Conservation (phyloP, 768 basidiomycete genomes). For the Phylloporus rhodoxanthus region DNA sequence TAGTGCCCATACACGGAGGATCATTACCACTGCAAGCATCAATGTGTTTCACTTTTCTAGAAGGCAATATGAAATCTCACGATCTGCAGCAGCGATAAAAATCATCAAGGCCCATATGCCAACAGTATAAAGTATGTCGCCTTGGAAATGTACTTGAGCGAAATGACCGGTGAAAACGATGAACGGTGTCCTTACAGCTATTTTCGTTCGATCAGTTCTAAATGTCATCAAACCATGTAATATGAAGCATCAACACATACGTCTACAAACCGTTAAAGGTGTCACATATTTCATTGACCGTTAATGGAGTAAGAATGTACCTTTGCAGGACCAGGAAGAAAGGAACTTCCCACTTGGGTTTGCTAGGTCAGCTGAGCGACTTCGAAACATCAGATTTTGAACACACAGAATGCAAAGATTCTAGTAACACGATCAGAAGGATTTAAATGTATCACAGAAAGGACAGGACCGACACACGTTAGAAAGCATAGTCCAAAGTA, state of each 20-base stretch:
- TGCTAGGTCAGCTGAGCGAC: not conserved
- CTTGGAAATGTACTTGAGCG: not conserved
- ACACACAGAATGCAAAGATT: not conserved
- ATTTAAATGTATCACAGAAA: not conserved
- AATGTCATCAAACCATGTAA: not conserved
- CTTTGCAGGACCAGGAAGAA: not conserved
- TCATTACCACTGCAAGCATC: not conserved
- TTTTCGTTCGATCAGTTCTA: not conserved
- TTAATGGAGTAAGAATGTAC: not conserved
- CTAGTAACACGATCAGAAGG: not conserved
- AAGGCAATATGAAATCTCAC: not conserved
- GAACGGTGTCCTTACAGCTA: not conserved
- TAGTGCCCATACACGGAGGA: constrained; percentile 1
- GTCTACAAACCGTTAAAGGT: not conserved
- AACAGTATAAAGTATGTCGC: not conserved
- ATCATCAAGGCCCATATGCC: not conserved
- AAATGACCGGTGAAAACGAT: not conserved
- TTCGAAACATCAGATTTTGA: not conserved
- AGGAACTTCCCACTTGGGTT: not conserved
- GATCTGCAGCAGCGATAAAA: constrained; percentile 2
- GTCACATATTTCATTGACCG: not conserved
- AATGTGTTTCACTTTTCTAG: not conserved
- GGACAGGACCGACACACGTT: not conserved
- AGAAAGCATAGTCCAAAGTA: constrained; percentile 1
- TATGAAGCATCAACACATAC: not conserved